Conservation (phyloP, 1,284 basidiomycete genomes). For the Pyrrhoderma noxium region DNA sequence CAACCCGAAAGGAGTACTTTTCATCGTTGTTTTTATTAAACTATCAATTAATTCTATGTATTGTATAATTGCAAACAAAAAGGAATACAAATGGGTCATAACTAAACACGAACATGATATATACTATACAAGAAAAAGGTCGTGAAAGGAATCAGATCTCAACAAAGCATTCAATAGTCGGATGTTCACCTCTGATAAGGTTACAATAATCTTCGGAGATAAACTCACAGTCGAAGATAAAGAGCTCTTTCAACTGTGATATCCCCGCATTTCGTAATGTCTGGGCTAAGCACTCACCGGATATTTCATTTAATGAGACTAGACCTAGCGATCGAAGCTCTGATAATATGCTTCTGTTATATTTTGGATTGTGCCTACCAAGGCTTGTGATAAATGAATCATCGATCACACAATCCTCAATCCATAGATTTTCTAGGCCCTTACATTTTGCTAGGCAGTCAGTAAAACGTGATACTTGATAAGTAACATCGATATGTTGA, state of each 20-base stretch:
- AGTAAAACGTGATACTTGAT: constrained; percentile 1
- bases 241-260: constrained; percentile 9
- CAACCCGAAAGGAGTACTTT: too few species aligned
- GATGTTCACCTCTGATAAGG: neutral
- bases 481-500: constrained; percentile 10
- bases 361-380: neutral
- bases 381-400: constrained; percentile 4
- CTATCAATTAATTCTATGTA: too few species aligned
- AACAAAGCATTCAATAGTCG: too few species aligned
- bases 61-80: too few species aligned
- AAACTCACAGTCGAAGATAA: constrained; percentile 12
- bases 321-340: constrained; percentile 7
- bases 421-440: constrained; percentile 8
- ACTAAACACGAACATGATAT: too few species aligned
- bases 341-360: neutral
- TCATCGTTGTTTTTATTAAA: too few species aligned
- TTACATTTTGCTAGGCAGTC: constrained; percentile 6
- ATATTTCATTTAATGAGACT: constrained; percentile 7
- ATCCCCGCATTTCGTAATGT: constrained; percentile 2
- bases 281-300: constrained; percentile 10
- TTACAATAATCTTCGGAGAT: constrained; percentile 11
- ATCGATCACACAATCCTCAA: constrained; percentile 12
- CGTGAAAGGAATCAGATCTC: too few species aligned
- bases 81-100: too few species aligned
- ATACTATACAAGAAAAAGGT: too few species aligned